phyloP scores from a whole-genome alignment of 768 basidiomycete genomes.

The Trametes cinnabarina region DNA sequence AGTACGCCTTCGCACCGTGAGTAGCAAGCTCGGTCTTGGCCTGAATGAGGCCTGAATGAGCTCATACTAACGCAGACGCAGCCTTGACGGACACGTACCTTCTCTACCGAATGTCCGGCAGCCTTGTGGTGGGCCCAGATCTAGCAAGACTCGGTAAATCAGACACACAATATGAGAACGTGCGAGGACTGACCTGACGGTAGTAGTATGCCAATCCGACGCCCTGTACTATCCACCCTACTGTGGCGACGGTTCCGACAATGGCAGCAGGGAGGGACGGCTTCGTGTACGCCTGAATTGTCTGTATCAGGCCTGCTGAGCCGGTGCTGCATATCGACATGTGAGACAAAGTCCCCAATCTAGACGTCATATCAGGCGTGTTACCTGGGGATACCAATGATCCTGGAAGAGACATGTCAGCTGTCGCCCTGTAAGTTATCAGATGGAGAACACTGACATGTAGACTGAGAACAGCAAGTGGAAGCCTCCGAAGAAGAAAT shows the following conservation, averaged over 20 bases:
- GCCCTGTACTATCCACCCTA: conserved; percentile 87
- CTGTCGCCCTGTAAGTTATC: background rate
- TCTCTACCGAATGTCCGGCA: conserved; percentile 85
- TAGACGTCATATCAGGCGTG: conserved; percentile 13
- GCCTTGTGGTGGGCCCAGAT: conserved; percentile 77
- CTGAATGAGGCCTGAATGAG: conserved; percentile 37
- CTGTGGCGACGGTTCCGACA: conserved; percentile 75
- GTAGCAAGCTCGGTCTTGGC: conserved; percentile 80
- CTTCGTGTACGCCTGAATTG: conserved; percentile 72
- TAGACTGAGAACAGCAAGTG: conserved; percentile 92
- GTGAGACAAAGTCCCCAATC: background rate
- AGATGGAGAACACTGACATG: conserved; percentile 55
- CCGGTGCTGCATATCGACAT: conserved; percentile 62
- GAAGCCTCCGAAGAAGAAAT: conserved; percentile 95
- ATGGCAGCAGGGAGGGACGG: conserved; percentile 78
- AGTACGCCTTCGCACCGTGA: conserved; percentile 87
- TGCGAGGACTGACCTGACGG: conserved; percentile 53
- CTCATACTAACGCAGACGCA: conserved; percentile 7
- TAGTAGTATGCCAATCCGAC: conserved; percentile 79
- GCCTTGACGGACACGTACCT: conserved; percentile 43
- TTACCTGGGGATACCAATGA: conserved; percentile 89
- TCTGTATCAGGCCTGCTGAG: conserved; percentile 92
- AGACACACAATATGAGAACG: conserved; percentile 11
- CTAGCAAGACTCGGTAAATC: conserved; percentile 35
- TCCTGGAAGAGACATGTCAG: conserved; percentile 47